These are phyloP conservation scores for Whalleya microplaca DNA, from an alignment of 2,329 filamentous ascomycete species.

Conservation along the genomic window DNA sequence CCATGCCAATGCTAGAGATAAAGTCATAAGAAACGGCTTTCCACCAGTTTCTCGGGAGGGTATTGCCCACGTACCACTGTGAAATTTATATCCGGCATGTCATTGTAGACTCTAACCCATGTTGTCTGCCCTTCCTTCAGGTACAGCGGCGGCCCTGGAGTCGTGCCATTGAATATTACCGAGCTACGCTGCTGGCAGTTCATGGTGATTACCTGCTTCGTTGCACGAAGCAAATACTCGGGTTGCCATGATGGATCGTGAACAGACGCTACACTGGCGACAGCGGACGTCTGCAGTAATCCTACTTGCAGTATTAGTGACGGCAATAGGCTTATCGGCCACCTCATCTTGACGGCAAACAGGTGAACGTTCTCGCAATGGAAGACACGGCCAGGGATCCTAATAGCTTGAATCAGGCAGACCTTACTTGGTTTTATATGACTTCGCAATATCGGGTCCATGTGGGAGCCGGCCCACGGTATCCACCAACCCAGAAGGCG, in stretches of 20 bases:
- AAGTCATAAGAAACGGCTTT: constrained; percentile 12
- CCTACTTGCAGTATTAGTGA: constrained; percentile 25
- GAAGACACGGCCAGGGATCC: constrained; percentile 22
- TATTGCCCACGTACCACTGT: constrained; percentile 51
- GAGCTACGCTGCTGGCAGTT: constrained; percentile 51
- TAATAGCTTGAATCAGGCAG: constrained; percentile 12
- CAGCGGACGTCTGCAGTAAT: constrained; percentile 26
- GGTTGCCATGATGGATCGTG: constrained; percentile 37
- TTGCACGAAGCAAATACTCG: constrained; percentile 36
- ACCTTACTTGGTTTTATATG: constrained; percentile 23
- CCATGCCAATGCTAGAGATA: constrained; percentile 67
- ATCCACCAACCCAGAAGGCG: constrained; percentile 2
- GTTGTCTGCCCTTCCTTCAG: constrained; percentile 52
- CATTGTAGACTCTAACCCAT: constrained; percentile 64
- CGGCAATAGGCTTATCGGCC: constrained; percentile 24
- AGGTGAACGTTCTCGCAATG: constrained; percentile 14
- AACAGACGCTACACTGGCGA: constrained; percentile 24
- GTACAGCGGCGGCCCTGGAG: constrained; percentile 53
- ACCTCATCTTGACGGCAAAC: constrained; percentile 29
- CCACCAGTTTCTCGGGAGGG: neutral
- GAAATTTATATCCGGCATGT: constrained; percentile 54
- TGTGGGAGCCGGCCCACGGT: constrained; percentile 5
- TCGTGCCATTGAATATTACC: constrained; percentile 56
- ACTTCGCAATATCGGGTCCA: constrained; percentile 8
- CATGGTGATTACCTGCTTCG: constrained; percentile 43